Percentiles rank a stretch among this genome's conserved stretches.
These are phyloP conservation scores for Aureobasidium sp. DNA, from an alignment of 2,329 filamentous ascomycete species.

Conservation along the genomic window DNA sequence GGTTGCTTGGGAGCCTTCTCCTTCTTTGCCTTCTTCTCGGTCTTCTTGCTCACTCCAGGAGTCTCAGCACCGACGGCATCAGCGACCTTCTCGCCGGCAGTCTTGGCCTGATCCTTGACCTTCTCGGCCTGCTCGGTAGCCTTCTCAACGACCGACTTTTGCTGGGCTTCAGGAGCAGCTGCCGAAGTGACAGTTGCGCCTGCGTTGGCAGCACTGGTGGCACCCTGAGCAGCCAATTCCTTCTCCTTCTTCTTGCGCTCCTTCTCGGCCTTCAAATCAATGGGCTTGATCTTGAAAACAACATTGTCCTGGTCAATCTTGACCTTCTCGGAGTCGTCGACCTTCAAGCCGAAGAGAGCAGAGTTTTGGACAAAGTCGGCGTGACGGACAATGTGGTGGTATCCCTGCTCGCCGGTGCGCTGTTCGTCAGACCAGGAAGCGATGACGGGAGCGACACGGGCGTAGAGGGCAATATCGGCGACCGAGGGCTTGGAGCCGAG, in stretches of 20 bases:
- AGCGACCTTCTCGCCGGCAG: conserved; percentile 42
- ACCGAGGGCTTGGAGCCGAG: conserved; percentile 83
- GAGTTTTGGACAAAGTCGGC: conserved; percentile 95
- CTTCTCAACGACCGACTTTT: conserved; percentile 34
- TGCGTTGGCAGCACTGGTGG: conserved; percentile 44
- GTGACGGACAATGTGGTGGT: conserved; percentile 84
- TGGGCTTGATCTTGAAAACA: conserved; percentile 77
- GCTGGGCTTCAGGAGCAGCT: conserved; percentile 33
- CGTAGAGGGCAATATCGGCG: conserved; percentile 78
- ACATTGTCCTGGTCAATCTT: conserved; percentile 70
- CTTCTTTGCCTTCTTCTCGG: conserved; percentile 62
- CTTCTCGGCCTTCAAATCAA: conserved; percentile 91
- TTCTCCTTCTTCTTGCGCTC: conserved; percentile 96
- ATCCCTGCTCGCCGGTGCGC: conserved; percentile 79
- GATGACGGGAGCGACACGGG: conserved; percentile 66
- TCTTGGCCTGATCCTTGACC: conserved; percentile 41
- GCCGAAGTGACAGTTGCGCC: conserved; percentile 34
- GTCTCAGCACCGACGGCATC: conserved; percentile 37
- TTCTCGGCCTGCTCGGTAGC: conserved; percentile 34
- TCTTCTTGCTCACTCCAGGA: conserved; percentile 33
- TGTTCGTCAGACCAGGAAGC: conserved; percentile 75
- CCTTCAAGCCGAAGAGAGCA: conserved; percentile 56
- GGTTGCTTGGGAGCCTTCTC: conserved; percentile 75
- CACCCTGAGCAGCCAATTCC: conserved; percentile 48
- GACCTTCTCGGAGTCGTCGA: conserved; percentile 68